These are phyloP conservation scores for Phytophthora aleatoria DNA, from an alignment of 352 stramenopile species.

Conservation along the genomic window DNA sequence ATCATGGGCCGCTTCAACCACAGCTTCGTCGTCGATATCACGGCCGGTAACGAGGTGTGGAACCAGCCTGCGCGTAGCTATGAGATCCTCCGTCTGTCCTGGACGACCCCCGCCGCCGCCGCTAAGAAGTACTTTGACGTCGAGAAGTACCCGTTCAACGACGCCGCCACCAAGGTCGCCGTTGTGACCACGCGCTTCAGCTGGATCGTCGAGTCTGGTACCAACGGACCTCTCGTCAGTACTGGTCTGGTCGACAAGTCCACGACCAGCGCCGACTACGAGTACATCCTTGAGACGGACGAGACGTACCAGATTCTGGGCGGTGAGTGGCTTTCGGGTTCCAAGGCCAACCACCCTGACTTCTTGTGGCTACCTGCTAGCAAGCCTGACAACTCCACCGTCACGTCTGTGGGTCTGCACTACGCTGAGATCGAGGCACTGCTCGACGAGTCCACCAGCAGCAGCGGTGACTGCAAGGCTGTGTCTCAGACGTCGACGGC, in stretches of 20 bases:
- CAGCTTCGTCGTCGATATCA: conserved; percentile 62
- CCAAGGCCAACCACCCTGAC: conserved; percentile 62
- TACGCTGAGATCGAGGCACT: conserved; percentile 57
- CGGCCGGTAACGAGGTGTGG: conserved; percentile 62
- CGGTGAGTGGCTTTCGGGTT: conserved; percentile 67
- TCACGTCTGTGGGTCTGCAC: conserved; percentile 49
- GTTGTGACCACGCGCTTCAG: conserved; percentile 63
- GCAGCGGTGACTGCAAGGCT: conserved; percentile 27
- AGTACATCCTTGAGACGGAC: conserved; percentile 76
- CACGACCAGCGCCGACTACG: conserved; percentile 63
- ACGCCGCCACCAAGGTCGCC: conserved; percentile 51
- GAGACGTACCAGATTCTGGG: conserved; percentile 66
- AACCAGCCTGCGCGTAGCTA: conserved; percentile 60
- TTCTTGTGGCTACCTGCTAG: conserved; percentile 72
- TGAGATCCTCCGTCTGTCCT: conserved; percentile 52
- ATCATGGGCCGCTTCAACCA: conserved; percentile 54
- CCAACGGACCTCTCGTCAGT: conserved; percentile 56
- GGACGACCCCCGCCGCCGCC: conserved; percentile 40
- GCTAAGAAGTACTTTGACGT: conserved; percentile 52
- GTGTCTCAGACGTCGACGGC: conserved; percentile 1
- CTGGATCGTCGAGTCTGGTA: conserved; percentile 61
- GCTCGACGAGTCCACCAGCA: conserved; percentile 39
- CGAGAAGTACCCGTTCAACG: conserved; percentile 70
- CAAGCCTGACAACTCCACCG: conserved; percentile 41
- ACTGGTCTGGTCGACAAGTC: conserved; percentile 51